Evolutionary conservation across 2,329 filamentous ascomycete species (phyloP).

Genomic region (Sphaerostilbella broomeana): DNA sequence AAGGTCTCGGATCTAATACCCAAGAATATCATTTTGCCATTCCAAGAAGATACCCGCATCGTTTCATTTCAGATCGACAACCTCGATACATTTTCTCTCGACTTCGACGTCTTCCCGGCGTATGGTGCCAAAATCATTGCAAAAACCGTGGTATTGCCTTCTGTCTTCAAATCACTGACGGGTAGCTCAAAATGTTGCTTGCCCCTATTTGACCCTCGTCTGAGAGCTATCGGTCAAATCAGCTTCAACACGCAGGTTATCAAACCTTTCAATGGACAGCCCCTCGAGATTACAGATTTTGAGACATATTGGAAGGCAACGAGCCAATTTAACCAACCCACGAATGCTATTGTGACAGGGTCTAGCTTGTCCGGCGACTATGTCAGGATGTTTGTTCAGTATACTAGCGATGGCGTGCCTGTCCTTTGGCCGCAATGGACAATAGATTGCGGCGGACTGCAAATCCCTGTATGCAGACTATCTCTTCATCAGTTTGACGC

Average conservation of each 20-base stretch:
- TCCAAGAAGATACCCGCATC: slow-evolving; percentile 90
- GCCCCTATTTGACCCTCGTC: slow-evolving; percentile 84
- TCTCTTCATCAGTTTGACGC: slow-evolving; percentile 65
- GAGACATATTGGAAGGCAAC: slow-evolving; percentile 99
- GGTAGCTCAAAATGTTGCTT: slow-evolving; percentile 76
- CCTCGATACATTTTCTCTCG: slow-evolving; percentile 83
- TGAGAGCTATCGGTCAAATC: slow-evolving; percentile 88
- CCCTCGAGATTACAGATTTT: slow-evolving; percentile 94
- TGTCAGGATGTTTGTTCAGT: slow-evolving; percentile 81
- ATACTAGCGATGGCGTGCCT: slow-evolving; percentile 80
- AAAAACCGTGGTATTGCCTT: slow-evolving; percentile 85
- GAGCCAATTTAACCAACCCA: slow-evolving; percentile 74
- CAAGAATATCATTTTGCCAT: slow-evolving; percentile 88
- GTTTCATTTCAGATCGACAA: slow-evolving; percentile 96
- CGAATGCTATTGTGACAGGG: slow-evolving; percentile 83
- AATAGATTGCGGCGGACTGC: slow-evolving; percentile 65
- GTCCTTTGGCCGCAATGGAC: slow-evolving; percentile 85
- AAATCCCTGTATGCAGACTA: slow-evolving; percentile 75
- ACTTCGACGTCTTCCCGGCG: slow-evolving; percentile 96
- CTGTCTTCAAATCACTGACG: slow-evolving; percentile 68
- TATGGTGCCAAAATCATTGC: slow-evolving; percentile 97
- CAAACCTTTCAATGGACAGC: slow-evolving; percentile 87
- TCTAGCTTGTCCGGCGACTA: slow-evolving; percentile 96
- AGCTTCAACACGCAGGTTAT: slow-evolving; percentile 94
- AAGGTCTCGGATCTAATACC: slow-evolving; percentile 95